Percentiles rank a stretch among this genome's conserved stretches.
Evolutionary conservation across 179 eudicot species (phyloP).

Genomic region (Beta corolliflora): DNA sequence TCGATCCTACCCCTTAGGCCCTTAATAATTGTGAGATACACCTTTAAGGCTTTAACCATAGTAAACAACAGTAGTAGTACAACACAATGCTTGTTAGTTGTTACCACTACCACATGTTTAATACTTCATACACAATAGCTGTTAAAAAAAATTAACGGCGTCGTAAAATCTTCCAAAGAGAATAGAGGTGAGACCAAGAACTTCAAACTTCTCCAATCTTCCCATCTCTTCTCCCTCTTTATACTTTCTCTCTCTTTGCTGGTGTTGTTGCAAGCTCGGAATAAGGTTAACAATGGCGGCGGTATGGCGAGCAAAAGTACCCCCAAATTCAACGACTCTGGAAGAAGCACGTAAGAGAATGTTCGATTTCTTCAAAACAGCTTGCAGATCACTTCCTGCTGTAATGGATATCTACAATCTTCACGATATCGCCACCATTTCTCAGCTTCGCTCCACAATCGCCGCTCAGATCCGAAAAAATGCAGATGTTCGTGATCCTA

Average conservation of each 20-base stretch:
- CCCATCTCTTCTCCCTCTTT: not conserved
- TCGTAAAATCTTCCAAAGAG: not conserved
- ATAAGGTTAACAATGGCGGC: constrained; percentile 9
- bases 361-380: constrained; percentile 72
- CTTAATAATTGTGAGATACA: not conserved
- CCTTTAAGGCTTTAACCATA: not conserved
- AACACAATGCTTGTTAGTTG: too few species aligned
- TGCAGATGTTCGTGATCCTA: constrained; percentile 61
- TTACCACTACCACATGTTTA: too few species aligned
- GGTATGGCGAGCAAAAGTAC: constrained; percentile 47
- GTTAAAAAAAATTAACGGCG: too few species aligned
- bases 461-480: constrained; percentile 83
- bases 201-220: not conserved
- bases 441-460: constrained; percentile 75
- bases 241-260: not conserved
- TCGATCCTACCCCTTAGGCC: too few species aligned
- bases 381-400: constrained; percentile 78
- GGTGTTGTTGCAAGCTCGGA: not conserved
- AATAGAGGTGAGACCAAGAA: not conserved
- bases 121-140: too few species aligned
- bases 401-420: constrained; percentile 85
- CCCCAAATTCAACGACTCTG: constrained; percentile 67
- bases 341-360: constrained; percentile 70
- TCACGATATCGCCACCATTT: constrained; percentile 57
- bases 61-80: too few species aligned